Percentiles rank a stretch among this genome's conserved stretches.
Evolutionary conservation across 2,329 filamentous ascomycete genomes (phyloP).

Genomic region (Aureobasidium sp.): DNA sequence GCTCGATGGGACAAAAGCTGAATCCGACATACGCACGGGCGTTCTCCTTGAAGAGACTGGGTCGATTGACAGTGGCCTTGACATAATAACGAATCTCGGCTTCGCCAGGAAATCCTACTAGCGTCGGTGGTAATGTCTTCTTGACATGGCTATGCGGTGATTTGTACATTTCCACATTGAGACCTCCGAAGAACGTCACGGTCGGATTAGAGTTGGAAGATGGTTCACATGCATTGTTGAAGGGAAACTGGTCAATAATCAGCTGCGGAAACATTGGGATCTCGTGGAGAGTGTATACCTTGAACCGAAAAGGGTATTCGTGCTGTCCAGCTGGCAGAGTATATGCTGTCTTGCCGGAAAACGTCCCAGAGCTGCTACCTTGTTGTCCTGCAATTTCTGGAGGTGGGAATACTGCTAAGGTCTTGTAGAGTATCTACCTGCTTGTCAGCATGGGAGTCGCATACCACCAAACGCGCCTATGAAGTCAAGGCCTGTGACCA

Average conservation of each 20-base stretch:
- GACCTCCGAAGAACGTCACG: conserved; percentile 34
- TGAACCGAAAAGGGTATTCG: conserved; percentile 71
- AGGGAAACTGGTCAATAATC: conserved; percentile 35
- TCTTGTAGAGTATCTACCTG: conserved; percentile 60
- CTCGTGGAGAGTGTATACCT: conserved; percentile 41
- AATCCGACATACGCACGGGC: conserved; percentile 58
- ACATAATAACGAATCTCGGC: conserved; percentile 91
- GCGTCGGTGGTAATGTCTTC: conserved; percentile 76
- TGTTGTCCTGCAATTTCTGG: conserved; percentile 23
- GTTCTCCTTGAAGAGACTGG: conserved; percentile 84
- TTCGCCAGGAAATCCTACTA: conserved; percentile 77
- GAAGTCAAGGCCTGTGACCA: not conserved
- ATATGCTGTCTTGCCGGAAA: conserved; percentile 36
- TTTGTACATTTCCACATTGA: conserved; percentile 39
- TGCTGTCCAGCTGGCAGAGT: conserved; percentile 62
- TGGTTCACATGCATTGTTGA: conserved; percentile 64
- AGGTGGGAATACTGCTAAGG: conserved; percentile 64
- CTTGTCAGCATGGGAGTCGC: not conserved
- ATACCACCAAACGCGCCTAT: not conserved
- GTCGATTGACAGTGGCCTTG: conserved; percentile 89
- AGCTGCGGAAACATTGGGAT: not conserved
- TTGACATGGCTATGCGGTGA: conserved; percentile 60
- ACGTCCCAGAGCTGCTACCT: not conserved
- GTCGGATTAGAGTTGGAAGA: conserved; percentile 32
- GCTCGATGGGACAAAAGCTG: conserved; percentile 88